These are phyloP conservation scores for Achlya hypogyna DNA, from an alignment of 352 stramenopile species.

Conservation along the genomic window DNA sequence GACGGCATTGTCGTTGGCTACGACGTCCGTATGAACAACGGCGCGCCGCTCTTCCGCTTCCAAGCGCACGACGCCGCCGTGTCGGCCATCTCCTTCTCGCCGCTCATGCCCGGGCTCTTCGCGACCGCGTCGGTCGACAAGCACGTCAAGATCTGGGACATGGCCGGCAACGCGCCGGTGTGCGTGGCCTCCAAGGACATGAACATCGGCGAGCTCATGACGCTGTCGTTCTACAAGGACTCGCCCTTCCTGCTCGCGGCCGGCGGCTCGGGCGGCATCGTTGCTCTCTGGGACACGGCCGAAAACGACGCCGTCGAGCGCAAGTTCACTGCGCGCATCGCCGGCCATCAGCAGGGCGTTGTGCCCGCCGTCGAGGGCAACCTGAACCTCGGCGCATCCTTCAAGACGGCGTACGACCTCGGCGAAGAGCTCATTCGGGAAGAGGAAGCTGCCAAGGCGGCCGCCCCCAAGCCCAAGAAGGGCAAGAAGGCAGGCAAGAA, in stretches of 20 bases:
- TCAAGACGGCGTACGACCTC: constrained; percentile 61
- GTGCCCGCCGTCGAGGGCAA: constrained; percentile 7
- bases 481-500: constrained; percentile 20
- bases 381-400: constrained; percentile 55
- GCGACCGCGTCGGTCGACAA: constrained; percentile 96
- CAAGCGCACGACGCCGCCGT: constrained; percentile 85
- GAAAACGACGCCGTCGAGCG: constrained; percentile 81
- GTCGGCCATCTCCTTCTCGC: constrained; percentile 78
- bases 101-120: constrained; percentile 87
- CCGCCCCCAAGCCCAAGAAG: constrained; percentile 11
- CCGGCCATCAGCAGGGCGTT: constrained; percentile 22
- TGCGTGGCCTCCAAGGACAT: constrained; percentile 88
- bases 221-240: constrained; percentile 85
- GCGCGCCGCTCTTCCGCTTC: constrained; percentile 86
- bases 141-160: constrained; percentile 97
- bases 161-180: constrained; percentile 53
- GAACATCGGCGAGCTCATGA: constrained; percentile 88
- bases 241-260: constrained; percentile 83
- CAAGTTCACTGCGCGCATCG: constrained; percentile 68
- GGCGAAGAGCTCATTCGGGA: constrained; percentile 66
- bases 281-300: constrained; percentile 85
- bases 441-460: constrained; percentile 41
- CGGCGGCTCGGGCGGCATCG: constrained; percentile 79
- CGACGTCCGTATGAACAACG: constrained; percentile 94
- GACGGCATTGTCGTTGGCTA: constrained; percentile 91